Base-by-base conservation (phyloP, 78 protist species). In the Mastigamoeba balamuthi region DNA sequence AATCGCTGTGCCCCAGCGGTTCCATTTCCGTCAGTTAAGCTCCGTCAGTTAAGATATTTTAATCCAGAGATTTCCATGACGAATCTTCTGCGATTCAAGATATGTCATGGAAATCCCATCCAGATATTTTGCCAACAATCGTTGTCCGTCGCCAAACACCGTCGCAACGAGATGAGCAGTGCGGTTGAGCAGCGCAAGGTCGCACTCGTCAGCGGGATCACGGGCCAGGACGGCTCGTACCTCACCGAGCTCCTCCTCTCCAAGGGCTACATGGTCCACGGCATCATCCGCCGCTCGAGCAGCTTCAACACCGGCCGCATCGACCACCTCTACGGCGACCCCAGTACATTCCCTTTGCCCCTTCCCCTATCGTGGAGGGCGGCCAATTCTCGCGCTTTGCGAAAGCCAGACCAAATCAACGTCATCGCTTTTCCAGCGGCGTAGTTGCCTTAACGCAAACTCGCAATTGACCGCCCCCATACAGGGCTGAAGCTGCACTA, bases 221-320 rank as follows among this genome's bases (percentile, higher is more conserved):
- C 98, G 0, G 98, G 98, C 43, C 86, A 78, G 44, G 98, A 94
- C 58, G 98, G 98, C 27, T 83, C 92, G 35, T 94, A 94, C 66
- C 81, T 94, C 38, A 85, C 96, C 1, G 98, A 94, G 83, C 69
- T 94, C n/a, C 88, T 94, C 3, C 68, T 94, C 7, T 72, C n/a
- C 1, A 92, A 92, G 73, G 94, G 92, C 0, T 93, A 91, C 64
- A 17, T 29, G 40, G 98, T 94, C 10, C 94, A 92, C 69, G 98
- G 98, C 35, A 87, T 94, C 68, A 91, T 92, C 58, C 82, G 98
- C 58, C 78, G 94, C 63, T 80, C 92, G 38, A 66, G 83, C 39
- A 80, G 90, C 52, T 92, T 92, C 80, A 94, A 92, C 84, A 91
- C 94, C 0, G 78, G 73, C 33, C 64, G 94, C 66, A 88, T 92